Conservation (phyloP, 2,329 filamentous ascomycete species). For the Rosellinia necatrix region DNA sequence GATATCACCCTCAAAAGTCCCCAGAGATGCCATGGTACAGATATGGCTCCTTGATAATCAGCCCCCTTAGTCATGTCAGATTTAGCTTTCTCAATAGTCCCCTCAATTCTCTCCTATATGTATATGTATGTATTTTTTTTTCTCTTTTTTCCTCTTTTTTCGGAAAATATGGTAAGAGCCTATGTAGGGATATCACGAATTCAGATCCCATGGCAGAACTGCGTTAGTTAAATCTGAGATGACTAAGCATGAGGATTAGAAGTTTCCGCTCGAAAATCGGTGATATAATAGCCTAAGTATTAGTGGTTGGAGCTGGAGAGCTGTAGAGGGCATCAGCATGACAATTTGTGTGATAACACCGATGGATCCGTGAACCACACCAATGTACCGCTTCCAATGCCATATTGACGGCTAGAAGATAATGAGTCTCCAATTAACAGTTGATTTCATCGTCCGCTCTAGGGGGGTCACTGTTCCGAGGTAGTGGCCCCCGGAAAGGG, state of each 20-base stretch:
- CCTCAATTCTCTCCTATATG: constrained; percentile 58
- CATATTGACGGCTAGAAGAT: constrained; percentile 62
- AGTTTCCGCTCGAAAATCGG: constrained; percentile 67
- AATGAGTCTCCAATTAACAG: constrained; percentile 64
- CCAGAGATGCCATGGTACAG: constrained; percentile 69
- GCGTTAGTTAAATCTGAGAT: constrained; percentile 51
- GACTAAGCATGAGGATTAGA: constrained; percentile 56
- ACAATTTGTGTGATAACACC: constrained; percentile 74
- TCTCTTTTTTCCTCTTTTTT: constrained; percentile 58
- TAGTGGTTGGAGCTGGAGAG: constrained; percentile 56
- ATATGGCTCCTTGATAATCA: constrained; percentile 67
- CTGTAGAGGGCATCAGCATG: constrained; percentile 59
- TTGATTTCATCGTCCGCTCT: constrained; percentile 58
- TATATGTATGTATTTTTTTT: too few species aligned
- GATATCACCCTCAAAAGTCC: constrained; percentile 52
- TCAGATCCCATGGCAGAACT: constrained; percentile 73
- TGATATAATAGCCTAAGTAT: constrained; percentile 61
- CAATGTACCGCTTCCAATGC: constrained; percentile 66
- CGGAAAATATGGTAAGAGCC: constrained; percentile 61
- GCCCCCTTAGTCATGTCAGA: constrained; percentile 59
- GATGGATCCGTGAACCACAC: constrained; percentile 69
- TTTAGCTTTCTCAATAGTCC: constrained; percentile 55
- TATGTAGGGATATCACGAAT: constrained; percentile 61
- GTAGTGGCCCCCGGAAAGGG: too few species aligned
- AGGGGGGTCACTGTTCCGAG: constrained; percentile 50